phyloP scores from a whole-genome alignment of 306 rosid genomes.

The Malus orientalis region DNA sequence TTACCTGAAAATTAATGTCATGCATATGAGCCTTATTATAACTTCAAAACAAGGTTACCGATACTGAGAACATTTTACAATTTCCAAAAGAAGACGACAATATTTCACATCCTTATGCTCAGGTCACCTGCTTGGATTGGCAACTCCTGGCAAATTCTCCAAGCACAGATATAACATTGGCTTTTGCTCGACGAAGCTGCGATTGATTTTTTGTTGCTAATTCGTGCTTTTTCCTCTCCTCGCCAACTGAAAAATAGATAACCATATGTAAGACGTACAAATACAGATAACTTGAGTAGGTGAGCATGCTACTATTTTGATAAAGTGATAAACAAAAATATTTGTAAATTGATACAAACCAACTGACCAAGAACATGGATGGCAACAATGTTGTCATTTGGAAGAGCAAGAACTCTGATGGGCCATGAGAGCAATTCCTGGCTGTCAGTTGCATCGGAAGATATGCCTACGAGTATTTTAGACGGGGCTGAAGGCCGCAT shows the following conservation, averaged over 20 bases:
- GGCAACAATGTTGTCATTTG: conserved; percentile 68
- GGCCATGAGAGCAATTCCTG: conserved; percentile 73
- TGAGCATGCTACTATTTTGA: not conserved
- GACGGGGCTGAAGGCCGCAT: conserved; percentile 45
- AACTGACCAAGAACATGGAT: conserved; percentile 77
- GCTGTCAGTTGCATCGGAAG: conserved; percentile 58
- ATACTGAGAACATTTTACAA: not conserved
- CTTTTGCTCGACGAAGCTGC: conserved; percentile 75
- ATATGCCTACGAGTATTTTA: conserved; percentile 66
- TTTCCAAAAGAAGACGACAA: not conserved
- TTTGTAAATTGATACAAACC: not conserved
- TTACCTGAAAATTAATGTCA: conserved; percentile 38
- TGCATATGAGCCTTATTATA: not conserved
- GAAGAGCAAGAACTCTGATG: conserved; percentile 61
- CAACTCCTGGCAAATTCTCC: conserved; percentile 66
- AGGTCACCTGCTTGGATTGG: conserved; percentile 67
- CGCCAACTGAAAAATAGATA: conserved; percentile 29
- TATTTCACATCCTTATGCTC: not conserved
- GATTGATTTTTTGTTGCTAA: conserved; percentile 33
- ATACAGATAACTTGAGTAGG: not conserved
- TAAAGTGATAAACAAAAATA: not conserved
- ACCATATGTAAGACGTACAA: not conserved
- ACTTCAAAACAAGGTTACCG: not conserved
- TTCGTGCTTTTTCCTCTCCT: conserved; percentile 39
- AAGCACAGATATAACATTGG: conserved; percentile 78